Evolutionary conservation across 2,329 filamentous ascomycete species (phyloP), one percentile per base, ranked within the genome.

Genomic region (Diaporthe ampelina): DNA sequence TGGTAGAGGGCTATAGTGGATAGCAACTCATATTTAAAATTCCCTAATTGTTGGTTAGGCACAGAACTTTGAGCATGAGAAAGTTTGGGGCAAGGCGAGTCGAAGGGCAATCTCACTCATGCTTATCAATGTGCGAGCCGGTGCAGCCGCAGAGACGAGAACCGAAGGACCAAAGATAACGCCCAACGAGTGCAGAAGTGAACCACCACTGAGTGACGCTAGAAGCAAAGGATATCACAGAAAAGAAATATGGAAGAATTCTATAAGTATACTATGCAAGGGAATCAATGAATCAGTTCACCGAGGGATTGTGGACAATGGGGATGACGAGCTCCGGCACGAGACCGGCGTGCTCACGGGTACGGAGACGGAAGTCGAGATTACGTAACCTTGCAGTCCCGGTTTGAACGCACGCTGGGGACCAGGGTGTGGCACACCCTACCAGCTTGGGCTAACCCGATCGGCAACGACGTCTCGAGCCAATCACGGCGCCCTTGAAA

Each of bases 401-500:
- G 26, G 37, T 57, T 10, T 56, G 21, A 58, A 15, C 32, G 6
- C 15, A n/a, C n/a, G n/a, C n/a, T n/a, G n/a, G n/a, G n/a, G n/a
- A n/a, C n/a, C 21, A 9, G 21, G 24, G 40, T 63, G 24, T 9
- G 40, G 43, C 15, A 45, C 2, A 29, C 29, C 4, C 29, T 24
- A 4, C 4, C 1, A 11, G n/a, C 29, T 15, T 0, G 8, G 8
- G 19, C 72, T 74, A 76, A 69, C 74, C 37, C 6, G 13, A 59
- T 52, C 59, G 37, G 68, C 61, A 26, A 70, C 17, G 40, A 54
- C 17, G 19, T n/a, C 65, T 32, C 19, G 69, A 24, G 45, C 74
- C 68, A 76, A 76, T 76, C 35, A 74, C 10, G 48, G 43, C 4
- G 52, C 21, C 17, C 0, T 35, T 67, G 61, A 74, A 76, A 76